Base-by-base conservation (phyloP, 2,329 filamentous ascomycete species). In the Trichoderma pleuroti region DNA sequence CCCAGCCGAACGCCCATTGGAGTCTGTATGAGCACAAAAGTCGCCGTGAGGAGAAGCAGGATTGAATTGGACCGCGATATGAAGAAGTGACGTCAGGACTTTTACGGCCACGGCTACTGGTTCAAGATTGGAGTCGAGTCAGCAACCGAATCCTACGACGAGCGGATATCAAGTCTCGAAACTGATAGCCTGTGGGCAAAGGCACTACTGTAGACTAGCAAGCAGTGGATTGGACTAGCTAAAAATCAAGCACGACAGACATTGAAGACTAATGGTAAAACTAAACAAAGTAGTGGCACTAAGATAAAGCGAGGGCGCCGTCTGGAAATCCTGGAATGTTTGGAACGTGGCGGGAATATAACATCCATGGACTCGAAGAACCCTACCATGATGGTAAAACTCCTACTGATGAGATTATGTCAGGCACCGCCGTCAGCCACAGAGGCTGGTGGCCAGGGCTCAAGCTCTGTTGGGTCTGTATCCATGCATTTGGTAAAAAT, bases 1-100 rank as follows among this genome's bases (percentile, higher is more conserved):
- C 36, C 11, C 49, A 60, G 56, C 56, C 28, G 28, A 28, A 28
- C 26, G 32, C 32, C 54, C 28, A 49, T 18, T 49, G 42, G 21
- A 24, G 28, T 46, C 7, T 11, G 32, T 32, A 36, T 66, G 46
- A 56, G 16, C 16, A 56, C 32, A 26, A 66, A 52, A 39, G 63
- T 34, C 65, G 39, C 39, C 56, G 39, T 68, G 56, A 68, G 65
- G 65, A 60, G 56, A 61, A 61, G 56, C 56, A 68, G 16, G 26
- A 52, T 60, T 12, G 56, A 61, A 24, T 32, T 46, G 59, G 36
- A 49, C 12, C 9, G 36, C n/a, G 42, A 34, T 49, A 36, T 49
- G 14, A 26, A 26, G 18, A 6, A 10, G 54, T 68, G 65, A 68
- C 65, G 65, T 68, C 65, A 68, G 65, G 56, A 34, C 39, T 52